Percentiles rank a stretch among this genome's conserved stretches.
phyloP scores from a whole-genome alignment of 164 flowering plant genomes.

The Vitis vinifera region DNA sequence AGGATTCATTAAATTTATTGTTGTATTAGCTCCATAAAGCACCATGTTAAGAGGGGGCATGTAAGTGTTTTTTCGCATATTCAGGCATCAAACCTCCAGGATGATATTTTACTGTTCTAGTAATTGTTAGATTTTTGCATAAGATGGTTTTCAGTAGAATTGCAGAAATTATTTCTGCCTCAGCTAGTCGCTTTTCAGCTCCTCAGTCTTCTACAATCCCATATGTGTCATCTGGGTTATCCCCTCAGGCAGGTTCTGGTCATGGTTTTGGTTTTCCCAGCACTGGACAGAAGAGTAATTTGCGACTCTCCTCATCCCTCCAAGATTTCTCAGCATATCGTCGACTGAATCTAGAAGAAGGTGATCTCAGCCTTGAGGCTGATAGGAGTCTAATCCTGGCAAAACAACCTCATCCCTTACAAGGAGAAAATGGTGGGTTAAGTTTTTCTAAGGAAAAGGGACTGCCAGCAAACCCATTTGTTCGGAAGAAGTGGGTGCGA shows the following conservation, averaged over 20 bases:
- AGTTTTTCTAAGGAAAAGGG: slow-evolving; percentile 86
- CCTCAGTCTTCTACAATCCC: slow-evolving; percentile 39
- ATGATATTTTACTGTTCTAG: slow-evolving; percentile 13
- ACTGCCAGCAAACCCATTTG: slow-evolving; percentile 35
- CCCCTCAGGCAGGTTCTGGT: slow-evolving; percentile 35
- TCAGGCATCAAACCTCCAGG: slow-evolving; percentile 7
- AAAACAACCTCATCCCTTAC: slow-evolving; percentile 36
- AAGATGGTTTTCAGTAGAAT: slow-evolving; percentile 48
- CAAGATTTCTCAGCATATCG: slow-evolving; percentile 77
- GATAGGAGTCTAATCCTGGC: slow-evolving; percentile 16
- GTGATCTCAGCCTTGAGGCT: slow-evolving; percentile 23
- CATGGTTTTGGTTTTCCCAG: slow-evolving; percentile 32
- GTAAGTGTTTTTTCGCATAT: slow-evolving; percentile 1
- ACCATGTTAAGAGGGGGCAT: slow-evolving; percentile 1
- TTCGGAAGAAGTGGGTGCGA: slow-evolving; percentile 56
- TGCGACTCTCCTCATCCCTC: slow-evolving; percentile 74
- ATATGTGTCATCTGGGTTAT: slow-evolving; percentile 36
- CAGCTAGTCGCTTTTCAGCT: slow-evolving; percentile 35
- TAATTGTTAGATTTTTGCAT: not conserved
- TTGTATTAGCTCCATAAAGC: slow-evolving; percentile 1
- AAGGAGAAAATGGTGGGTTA: slow-evolving; percentile 49
- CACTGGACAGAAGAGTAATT: slow-evolving; percentile 38
- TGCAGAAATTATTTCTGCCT: slow-evolving; percentile 31
- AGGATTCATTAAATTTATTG: slow-evolving; percentile 1
- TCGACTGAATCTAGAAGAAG: slow-evolving; percentile 57